phyloP scores from a whole-genome alignment of 1,139 yeast species.

The Pichia sp. region DNA sequence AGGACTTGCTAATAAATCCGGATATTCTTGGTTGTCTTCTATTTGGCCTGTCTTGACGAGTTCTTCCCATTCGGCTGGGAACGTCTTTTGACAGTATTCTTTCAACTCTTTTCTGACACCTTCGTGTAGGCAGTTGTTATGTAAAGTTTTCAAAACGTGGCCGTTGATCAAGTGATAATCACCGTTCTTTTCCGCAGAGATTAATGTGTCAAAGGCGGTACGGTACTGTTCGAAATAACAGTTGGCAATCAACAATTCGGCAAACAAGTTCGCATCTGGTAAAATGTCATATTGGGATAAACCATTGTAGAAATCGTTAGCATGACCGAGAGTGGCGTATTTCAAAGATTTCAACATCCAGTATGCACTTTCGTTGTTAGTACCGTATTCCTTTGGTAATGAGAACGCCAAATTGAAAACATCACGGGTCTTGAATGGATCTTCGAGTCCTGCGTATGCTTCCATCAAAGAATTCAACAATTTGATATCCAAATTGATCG shows the following conservation, averaged over 20 bases:
- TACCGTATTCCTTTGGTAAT: constrained; percentile 45
- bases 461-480: constrained; percentile 63
- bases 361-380: constrained; percentile 68
- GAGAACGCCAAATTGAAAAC: constrained; percentile 59
- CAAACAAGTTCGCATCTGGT: constrained; percentile 56
- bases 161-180: constrained; percentile 40
- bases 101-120: constrained; percentile 47
- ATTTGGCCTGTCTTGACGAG: constrained; percentile 40
- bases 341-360: constrained; percentile 72
- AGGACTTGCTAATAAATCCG: constrained; percentile 27
- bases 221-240: constrained; percentile 65
- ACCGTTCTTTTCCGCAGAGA: constrained; percentile 52
- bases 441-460: constrained; percentile 65
- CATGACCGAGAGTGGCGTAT: constrained; percentile 56
- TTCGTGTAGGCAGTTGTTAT: constrained; percentile 58
- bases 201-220: constrained; percentile 55
- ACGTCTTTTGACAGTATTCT: constrained; percentile 50
- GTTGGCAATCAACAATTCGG: constrained; percentile 69
- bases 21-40: constrained; percentile 34
- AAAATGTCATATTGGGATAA: constrained; percentile 52
- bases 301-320: constrained; percentile 62
- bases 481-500: constrained; percentile 55
- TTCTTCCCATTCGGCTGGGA: constrained; percentile 49
- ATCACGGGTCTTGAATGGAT: constrained; percentile 58
- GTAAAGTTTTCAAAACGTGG: constrained; percentile 54